A percentile compares a stretch with the other conserved stretches of the same genome.
Conservation (phyloP, 2,329 filamentous ascomycete genomes). For the Cladorrhinum sp. region DNA sequence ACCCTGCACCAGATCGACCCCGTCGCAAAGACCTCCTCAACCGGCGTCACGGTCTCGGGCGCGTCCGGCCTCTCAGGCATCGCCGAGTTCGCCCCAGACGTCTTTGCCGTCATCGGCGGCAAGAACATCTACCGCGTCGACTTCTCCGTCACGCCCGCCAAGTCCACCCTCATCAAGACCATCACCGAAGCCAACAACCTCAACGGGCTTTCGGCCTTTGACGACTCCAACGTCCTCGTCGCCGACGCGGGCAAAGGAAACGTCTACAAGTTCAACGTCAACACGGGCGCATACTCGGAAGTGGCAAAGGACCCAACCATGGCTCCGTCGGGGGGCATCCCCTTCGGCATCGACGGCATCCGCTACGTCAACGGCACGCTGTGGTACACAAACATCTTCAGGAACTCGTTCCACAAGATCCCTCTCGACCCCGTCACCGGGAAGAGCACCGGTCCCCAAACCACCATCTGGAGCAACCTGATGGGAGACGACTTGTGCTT, state of each 20-base stretch:
- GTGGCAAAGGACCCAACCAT: constrained; percentile 31
- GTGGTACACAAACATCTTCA: constrained; percentile 37
- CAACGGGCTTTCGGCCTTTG: constrained; percentile 32
- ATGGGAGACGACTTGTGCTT: constrained; percentile 36
- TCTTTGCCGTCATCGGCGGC: constrained; percentile 33
- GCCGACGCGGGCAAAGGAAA: constrained; percentile 33
- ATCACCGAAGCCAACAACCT: constrained; percentile 32
- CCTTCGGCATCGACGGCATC: constrained; percentile 35
- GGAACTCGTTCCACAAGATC: constrained; percentile 35
- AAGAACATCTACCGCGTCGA: constrained; percentile 34
- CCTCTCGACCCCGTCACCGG: constrained; percentile 29
- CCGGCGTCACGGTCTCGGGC: constrained; percentile 29
- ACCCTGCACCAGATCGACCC: constrained; percentile 32
- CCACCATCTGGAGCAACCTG: constrained; percentile 33
- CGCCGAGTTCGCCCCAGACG: constrained; percentile 31
- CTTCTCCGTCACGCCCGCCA: constrained; percentile 27
- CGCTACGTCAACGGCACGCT: constrained; percentile 31
- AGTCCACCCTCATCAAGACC: constrained; percentile 28
- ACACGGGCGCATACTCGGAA: constrained; percentile 28
- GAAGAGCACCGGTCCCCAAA: constrained; percentile 28
- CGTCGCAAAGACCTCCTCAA: constrained; percentile 28
- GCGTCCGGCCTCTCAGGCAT: constrained; percentile 32
- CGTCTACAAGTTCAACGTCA: constrained; percentile 30
- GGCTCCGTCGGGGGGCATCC: constrained; percentile 31
- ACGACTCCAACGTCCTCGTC: constrained; percentile 32